Conservation (phyloP, 2,329 filamentous ascomycete genomes). For the Sclerotinia sclerotiorum region DNA sequence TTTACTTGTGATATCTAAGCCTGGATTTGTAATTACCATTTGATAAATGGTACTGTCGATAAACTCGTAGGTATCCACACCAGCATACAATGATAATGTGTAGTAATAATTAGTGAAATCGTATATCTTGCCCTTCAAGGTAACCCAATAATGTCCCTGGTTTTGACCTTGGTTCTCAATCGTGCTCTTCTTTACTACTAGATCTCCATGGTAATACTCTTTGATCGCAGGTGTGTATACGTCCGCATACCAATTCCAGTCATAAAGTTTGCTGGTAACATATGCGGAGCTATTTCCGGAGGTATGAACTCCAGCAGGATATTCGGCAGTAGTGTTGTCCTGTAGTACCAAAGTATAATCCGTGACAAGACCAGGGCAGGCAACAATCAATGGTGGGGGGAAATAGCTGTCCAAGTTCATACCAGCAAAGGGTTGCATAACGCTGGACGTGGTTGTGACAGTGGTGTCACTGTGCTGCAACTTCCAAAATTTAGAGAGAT, state of each 20-base stretch:
- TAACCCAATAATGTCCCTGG: constrained; percentile 73
- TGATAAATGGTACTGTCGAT: constrained; percentile 66
- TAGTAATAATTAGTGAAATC: constrained; percentile 92
- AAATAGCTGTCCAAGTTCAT: constrained; percentile 84
- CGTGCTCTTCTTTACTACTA: constrained; percentile 66
- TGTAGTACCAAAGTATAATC: constrained; percentile 56
- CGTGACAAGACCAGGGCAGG: constrained; percentile 72
- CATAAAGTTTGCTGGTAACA: constrained; percentile 56
- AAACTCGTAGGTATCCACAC: constrained; percentile 61
- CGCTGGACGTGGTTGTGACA: constrained; percentile 57
- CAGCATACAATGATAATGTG: constrained; percentile 60
- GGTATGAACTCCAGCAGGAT: constrained; percentile 59
- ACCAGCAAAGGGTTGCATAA: constrained; percentile 79
- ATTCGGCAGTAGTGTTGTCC: constrained; percentile 62
- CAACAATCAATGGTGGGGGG: constrained; percentile 68
- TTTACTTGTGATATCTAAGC: constrained; percentile 69
- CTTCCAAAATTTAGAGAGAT: constrained; percentile 85
- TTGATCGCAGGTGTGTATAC: constrained; percentile 76
- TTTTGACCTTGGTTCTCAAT: constrained; percentile 66
- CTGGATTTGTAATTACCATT: constrained; percentile 72
- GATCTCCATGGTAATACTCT: constrained; percentile 81
- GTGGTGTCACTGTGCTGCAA: constrained; percentile 75
- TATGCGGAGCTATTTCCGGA: constrained; percentile 64
- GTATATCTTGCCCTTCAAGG: constrained; percentile 73
- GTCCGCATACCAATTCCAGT: constrained; percentile 73